Evolutionary conservation across 176 grass and related monocot genomes (phyloP).

Genomic region (Pontederia paniculata): DNA sequence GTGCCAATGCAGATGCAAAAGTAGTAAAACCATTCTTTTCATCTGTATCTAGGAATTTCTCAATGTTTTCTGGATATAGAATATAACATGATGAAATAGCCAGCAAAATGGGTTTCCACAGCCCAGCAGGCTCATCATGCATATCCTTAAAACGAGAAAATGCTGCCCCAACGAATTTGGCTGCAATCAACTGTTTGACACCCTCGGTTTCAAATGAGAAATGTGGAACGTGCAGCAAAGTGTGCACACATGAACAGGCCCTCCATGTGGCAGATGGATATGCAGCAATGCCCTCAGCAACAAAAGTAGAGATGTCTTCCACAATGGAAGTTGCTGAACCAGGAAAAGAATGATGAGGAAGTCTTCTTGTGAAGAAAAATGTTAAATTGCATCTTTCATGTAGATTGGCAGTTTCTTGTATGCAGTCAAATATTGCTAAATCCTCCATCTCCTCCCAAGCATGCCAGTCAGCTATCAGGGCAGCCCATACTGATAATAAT

Average conservation of each 20-base stretch:
- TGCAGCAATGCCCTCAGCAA: conserved; percentile 46
- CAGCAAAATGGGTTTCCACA: conserved; percentile 61
- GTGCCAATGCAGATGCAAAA: conserved; percentile 51
- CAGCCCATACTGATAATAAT: conserved; percentile 56
- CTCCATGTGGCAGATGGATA: conserved; percentile 77
- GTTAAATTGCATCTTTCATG: conserved; percentile 41
- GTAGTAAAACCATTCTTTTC: conserved; percentile 35
- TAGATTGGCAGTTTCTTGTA: conserved; percentile 64
- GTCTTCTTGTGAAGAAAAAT: conserved; percentile 40
- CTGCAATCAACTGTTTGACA: conserved; percentile 32
- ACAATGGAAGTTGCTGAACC: conserved; percentile 41
- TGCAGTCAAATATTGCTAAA: conserved; percentile 57
- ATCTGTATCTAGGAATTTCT: conserved; percentile 34
- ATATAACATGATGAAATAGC: conserved; percentile 71
- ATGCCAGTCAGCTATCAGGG: conserved; percentile 48
- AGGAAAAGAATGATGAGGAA: conserved; percentile 23
- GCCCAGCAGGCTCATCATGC: conserved; percentile 38
- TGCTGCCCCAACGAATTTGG: conserved; percentile 37
- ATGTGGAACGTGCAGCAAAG: conserved; percentile 44
- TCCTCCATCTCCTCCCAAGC: conserved; percentile 87
- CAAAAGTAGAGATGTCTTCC: conserved; percentile 50
- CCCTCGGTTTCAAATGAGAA: conserved; percentile 30
- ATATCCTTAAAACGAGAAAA: conserved; percentile 42
- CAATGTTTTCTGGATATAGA: conserved; percentile 55
- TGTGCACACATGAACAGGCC: conserved; percentile 71